A percentile compares a stretch with the other conserved stretches of the same genome.
Conservation (phyloP, 495 filamentous ascomycete species). For the Neurospora discreta region DNA sequence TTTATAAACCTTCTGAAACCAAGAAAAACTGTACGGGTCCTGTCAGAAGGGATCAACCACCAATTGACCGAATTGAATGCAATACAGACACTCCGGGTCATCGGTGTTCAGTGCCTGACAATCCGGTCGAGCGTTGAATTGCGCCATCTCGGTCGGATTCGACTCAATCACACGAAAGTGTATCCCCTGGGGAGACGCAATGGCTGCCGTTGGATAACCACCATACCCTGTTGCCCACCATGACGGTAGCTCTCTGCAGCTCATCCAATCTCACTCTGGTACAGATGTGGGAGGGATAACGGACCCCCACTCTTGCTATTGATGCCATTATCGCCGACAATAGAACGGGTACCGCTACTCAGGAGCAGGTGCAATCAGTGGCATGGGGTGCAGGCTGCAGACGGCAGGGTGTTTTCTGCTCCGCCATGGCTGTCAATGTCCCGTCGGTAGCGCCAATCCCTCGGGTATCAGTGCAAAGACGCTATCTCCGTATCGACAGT, state of each 20-base stretch:
- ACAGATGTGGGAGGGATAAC: not conserved
- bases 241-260: not conserved
- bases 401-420: not conserved
- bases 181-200: not conserved
- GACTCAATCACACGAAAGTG: not conserved
- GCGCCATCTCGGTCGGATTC: slow-evolving; percentile 10
- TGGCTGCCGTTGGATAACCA: not conserved
- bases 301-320: slow-evolving; percentile 3
- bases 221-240: not conserved
- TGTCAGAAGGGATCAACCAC: not conserved
- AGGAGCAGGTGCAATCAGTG: not conserved
- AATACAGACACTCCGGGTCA: not conserved
- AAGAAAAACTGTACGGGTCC: not conserved
- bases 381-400: not conserved
- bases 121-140: slow-evolving; percentile 4
- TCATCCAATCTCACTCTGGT: not conserved
- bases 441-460: not conserved
- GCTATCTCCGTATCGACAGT: not conserved
- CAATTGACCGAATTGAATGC: not conserved
- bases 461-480: not conserved
- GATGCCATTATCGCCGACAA: not conserved
- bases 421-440: not conserved
- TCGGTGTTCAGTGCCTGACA: not conserved
- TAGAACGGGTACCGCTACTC: not conserved
- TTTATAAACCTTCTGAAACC: not conserved